Conservation (phyloP, 139 green algal genomes). For the Nannochloris sp. region DNA sequence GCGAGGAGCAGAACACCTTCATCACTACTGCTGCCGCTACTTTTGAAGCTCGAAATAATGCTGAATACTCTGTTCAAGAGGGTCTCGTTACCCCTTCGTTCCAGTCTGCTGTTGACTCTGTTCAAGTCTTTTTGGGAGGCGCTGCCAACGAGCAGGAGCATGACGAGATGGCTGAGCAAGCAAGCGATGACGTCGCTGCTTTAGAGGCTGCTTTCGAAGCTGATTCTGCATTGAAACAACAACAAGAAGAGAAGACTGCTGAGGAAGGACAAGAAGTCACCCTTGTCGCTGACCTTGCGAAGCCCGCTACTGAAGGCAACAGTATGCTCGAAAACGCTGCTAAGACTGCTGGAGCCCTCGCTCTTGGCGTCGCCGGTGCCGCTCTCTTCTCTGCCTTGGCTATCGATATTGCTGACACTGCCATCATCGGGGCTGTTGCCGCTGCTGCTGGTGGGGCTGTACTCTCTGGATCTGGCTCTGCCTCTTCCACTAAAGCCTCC, state of each 20-base stretch:
- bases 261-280: background rate
- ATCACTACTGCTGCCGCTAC: no score
- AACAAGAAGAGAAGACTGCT: background rate
- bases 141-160: background rate
- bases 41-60: no score
- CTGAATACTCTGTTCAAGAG: no score
- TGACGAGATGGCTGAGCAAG: background rate
- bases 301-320: background rate
- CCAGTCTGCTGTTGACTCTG: background rate
- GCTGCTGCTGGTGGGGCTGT: background rate
- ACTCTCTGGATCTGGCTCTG: background rate
- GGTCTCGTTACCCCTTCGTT: background rate
- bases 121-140: no score
- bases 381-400: slow-evolving; percentile 2
- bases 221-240: background rate
- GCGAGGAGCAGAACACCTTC: no score
- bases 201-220: background rate
- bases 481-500: no score
- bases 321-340: background rate
- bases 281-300: no score
- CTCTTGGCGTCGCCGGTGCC: slow-evolving; percentile 7
- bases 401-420: slow-evolving; percentile 9
- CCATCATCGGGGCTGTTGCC: slow-evolving; percentile 3
- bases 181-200: background rate
- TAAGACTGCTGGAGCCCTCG: slow-evolving; percentile 11